Percentiles rank a stretch among this genome's conserved stretches.
Evolutionary conservation across 306 rosid species (phyloP).

Genomic region (Cucurbita argyrosperma): DNA sequence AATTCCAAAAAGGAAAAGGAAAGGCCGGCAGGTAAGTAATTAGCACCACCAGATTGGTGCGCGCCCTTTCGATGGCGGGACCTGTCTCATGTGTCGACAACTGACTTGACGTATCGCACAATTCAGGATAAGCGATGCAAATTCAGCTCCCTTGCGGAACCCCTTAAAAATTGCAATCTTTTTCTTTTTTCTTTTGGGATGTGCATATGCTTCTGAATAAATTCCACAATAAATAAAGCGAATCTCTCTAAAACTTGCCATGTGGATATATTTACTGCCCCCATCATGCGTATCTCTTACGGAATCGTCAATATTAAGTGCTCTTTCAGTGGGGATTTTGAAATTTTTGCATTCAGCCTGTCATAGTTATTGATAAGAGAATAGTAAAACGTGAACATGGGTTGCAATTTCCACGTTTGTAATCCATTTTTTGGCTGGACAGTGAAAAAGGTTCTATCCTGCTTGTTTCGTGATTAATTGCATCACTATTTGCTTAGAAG

Average conservation of each 20-base stretch:
- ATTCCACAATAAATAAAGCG: background rate
- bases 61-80: background rate
- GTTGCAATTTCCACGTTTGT: background rate
- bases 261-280: background rate
- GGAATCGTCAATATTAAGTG: background rate
- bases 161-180: background rate
- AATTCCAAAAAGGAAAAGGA: constrained; percentile 7
- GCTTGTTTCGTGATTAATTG: background rate
- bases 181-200: background rate
- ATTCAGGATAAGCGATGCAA: constrained; percentile 1
- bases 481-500: background rate
- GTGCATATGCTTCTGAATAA: background rate
- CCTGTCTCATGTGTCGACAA: constrained; percentile 10
- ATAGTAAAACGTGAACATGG: background rate
- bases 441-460: background rate
- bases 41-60: constrained; percentile 25
- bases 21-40: constrained; percentile 22
- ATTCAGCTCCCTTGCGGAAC: background rate
- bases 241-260: background rate
- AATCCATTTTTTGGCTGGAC: background rate
- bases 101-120: constrained; percentile 28
- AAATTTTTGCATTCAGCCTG: background rate
- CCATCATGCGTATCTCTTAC: background rate
- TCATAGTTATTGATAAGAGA: background rate
- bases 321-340: background rate